phyloP scores from a whole-genome alignment of 1,284 basidiomycete species.

The Heterobasidion irregulare region DNA sequence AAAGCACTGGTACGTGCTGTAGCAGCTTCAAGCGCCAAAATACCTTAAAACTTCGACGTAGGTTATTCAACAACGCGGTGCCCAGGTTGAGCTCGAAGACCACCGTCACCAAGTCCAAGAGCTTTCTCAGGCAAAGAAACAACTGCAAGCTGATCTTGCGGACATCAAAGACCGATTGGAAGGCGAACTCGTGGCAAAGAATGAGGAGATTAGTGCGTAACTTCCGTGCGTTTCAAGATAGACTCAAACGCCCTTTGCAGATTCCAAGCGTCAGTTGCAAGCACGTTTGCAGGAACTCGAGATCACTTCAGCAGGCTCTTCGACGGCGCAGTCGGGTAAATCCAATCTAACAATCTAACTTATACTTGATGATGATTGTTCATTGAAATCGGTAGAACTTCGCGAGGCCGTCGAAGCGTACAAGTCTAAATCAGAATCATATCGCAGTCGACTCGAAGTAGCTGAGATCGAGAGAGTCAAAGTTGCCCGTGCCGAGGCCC shows the following conservation, averaged over 20 bases:
- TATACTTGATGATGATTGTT: neutral
- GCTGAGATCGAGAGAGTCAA: conserved; percentile 64
- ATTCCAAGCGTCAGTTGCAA: conserved; percentile 49
- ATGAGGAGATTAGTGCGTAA: conserved; percentile 47
- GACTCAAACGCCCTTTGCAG: conserved; percentile 1
- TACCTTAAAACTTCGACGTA: conserved; percentile 17
- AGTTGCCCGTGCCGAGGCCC: conserved; percentile 54
- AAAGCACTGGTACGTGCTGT: conserved; percentile 50
- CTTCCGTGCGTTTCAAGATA: neutral
- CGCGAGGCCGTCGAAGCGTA: conserved; percentile 57
- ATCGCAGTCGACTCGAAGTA: conserved; percentile 57
- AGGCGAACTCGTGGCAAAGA: conserved; percentile 39
- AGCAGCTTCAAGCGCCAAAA: neutral
- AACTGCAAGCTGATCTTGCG: conserved; percentile 48
- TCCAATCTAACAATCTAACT: neutral
- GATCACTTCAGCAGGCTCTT: conserved; percentile 48
- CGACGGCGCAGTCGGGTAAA: conserved; percentile 42
- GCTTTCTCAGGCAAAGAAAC: conserved; percentile 44
- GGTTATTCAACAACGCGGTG: conserved; percentile 61
- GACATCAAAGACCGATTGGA: conserved; percentile 52
- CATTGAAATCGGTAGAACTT: conserved; percentile 29
- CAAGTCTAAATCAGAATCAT: conserved; percentile 54
- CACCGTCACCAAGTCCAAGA: conserved; percentile 56
- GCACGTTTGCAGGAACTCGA: conserved; percentile 60
- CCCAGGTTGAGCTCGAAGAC: conserved; percentile 56